Evolutionary conservation across 2,329 filamentous ascomycete genomes (phyloP), one percentile per base, ranked within the genome.

Genomic region (Beauveria asiatica): DNA sequence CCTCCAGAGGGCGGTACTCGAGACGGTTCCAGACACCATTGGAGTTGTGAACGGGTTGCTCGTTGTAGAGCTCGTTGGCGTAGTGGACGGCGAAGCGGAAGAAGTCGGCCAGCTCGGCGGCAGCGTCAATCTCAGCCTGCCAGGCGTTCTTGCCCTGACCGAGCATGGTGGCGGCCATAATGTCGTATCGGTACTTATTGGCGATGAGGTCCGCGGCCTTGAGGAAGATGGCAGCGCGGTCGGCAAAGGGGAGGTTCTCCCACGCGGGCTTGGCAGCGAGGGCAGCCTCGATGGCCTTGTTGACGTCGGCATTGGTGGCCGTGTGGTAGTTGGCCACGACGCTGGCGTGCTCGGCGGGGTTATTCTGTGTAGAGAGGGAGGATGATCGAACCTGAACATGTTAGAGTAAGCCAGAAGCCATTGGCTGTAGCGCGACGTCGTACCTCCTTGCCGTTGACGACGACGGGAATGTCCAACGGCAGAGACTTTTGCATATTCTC

Each of bases 71-170:
- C 72, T 97, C 90, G 76, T 96, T 88, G 30, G 93, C 93, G 70
- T 94, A 97, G 73, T 92, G 86, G 57, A 97, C 93, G 70, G 94
- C 94, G 80, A 97, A 96, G 70, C 92, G 85, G 72, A 97, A 79
- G 76, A 97, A 97, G 73, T 99, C 93, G 67, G 85, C 88, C 67
- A 96, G 77, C 80, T 99, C 94, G 9, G 93, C 93, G 19, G 93
- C 93, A 44, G 92, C 83, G 74, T 97, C 93, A 65, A 97, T 97
- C 81, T 99, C 93, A n/a, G 94, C 93, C 76, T 99, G 93, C 92
- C 92, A 97, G 52, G 90, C 91, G 73, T 97, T 97, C 84, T 97
- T 97, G 69, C 94, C 93, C 76, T 99, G 93, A 63, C 93, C 94
- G 37, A 96, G 80, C 85, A 97, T 96, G 16, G 94, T 97, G 49